These are phyloP conservation scores for Pezicula neosporulosa DNA, from an alignment of 2,329 filamentous ascomycete genomes.

Conservation along the genomic window DNA sequence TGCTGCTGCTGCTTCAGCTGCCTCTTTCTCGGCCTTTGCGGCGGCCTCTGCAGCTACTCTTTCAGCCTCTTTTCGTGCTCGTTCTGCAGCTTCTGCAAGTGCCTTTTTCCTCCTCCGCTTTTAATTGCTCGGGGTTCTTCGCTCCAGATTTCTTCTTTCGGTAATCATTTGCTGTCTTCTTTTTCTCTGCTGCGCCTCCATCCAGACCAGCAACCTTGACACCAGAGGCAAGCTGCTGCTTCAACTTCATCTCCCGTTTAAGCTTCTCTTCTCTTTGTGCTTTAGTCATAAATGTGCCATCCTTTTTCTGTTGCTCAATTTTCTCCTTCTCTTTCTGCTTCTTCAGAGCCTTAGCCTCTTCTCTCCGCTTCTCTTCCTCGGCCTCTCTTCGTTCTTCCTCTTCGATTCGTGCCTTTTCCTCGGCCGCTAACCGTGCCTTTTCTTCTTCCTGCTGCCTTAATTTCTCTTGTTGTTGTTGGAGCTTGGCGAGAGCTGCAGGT, in stretches of 20 bases:
- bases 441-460: constrained; percentile 65
- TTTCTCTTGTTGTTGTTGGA: constrained; percentile 83
- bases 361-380: constrained; percentile 66
- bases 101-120: constrained; percentile 77
- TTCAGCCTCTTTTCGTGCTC: constrained; percentile 66
- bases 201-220: constrained; percentile 66
- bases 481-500: constrained; percentile 64
- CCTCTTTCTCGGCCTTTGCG: constrained; percentile 57
- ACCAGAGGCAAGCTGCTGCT: constrained; percentile 80
- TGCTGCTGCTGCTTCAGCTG: constrained; percentile 50
- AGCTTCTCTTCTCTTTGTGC: constrained; percentile 81
- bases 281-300: constrained; percentile 83
- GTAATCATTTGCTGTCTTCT: constrained; percentile 2
- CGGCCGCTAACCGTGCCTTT: constrained; percentile 50
- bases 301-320: constrained; percentile 83
- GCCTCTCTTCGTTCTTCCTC: constrained; percentile 61
- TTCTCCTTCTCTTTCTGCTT: constrained; percentile 86
- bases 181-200: constrained; percentile 43
- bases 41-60: constrained; percentile 59
- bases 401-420: constrained; percentile 62
- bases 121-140: constrained; percentile 35
- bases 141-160: constrained; percentile 38
- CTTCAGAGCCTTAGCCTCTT: constrained; percentile 72
- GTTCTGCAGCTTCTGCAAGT: constrained; percentile 74
- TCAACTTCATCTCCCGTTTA: constrained; percentile 72